Evolutionary conservation across 805 yeast species (phyloP), one percentile per base, ranked within the genome.

Genomic region (Cyberlindnera euphorbiiphila): DNA sequence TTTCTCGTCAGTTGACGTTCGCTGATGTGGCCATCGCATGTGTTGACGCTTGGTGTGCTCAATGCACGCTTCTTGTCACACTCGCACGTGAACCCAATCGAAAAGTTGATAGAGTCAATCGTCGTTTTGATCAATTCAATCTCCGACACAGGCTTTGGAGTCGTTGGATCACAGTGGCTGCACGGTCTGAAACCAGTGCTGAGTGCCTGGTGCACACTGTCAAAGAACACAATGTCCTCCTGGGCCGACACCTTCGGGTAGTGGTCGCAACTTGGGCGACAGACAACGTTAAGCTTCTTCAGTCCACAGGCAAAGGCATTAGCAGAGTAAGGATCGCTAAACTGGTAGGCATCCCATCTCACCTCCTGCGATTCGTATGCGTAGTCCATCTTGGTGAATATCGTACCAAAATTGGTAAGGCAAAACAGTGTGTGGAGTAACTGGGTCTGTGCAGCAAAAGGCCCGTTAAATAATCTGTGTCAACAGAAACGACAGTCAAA

Each of bases 191-290:
- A 79, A 6, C 81, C 81, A 18, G 59, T 43, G 0, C 44, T 45
- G 1, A 66, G 20, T 1, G 83, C 84, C 20, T 66, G 69, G 1
- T 56, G 53, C 9, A 64, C 53, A 9, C 59, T 47, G 33, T 60
- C 64, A 13, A 69, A 64, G 50, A 78, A 76, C 21, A 54, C 50
- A 32, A 77, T 65, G 23, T 74, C 78, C 25, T 49, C 52, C 34
- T 45, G 46, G 7, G 38, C 62, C 44, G 49, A 65, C 61, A 47
- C 72, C 56, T 49, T 66, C 64, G 41, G 64, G 53, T 59, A 61
- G 43, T 57, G 37, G 39, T 77, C 85, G 57, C 89, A 82, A 51
- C 76, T 81, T 6, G 89, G 87, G 34, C 85, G 74, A 48, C 88
- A 81, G 34, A 73, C 70, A n/a, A 51, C 47, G 37, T 63, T 62